phyloP scores from a whole-genome alignment of 75 land plant genomes.

The Pinus albicaulis region DNA sequence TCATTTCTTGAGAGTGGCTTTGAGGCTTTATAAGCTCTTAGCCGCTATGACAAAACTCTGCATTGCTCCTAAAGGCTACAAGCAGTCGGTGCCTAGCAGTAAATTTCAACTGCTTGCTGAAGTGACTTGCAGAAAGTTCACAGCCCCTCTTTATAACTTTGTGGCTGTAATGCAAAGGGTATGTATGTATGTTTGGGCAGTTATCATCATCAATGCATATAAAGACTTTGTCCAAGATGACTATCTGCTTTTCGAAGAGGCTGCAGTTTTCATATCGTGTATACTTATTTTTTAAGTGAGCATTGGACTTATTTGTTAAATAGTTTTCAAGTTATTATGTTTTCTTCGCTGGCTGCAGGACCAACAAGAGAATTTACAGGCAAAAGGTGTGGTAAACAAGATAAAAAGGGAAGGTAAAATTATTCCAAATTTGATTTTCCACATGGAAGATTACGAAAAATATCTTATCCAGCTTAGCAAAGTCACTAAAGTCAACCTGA shows the following conservation, averaged over 20 bases:
- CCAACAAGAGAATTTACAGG: constrained; percentile 56
- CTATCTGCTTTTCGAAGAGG: constrained; percentile 1
- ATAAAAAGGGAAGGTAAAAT: constrained; percentile 78
- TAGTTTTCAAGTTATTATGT: background rate
- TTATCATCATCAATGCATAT: background rate
- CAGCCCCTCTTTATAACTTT: constrained; percentile 76
- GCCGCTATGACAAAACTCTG: constrained; percentile 69
- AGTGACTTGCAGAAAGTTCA: constrained; percentile 78
- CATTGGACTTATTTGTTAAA: background rate
- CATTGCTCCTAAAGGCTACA: constrained; percentile 87
- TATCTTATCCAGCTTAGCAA: constrained; percentile 86
- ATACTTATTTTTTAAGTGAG: background rate
- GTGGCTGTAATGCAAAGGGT: constrained; percentile 82
- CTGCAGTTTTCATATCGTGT: background rate
- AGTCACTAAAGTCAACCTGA: constrained; percentile 67
- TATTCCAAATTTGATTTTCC: constrained; percentile 84
- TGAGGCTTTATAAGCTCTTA: constrained; percentile 79
- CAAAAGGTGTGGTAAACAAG: constrained; percentile 49
- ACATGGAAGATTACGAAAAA: constrained; percentile 90
- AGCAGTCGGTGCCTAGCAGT: constrained; percentile 57
- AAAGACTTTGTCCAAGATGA: background rate
- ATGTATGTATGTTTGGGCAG: background rate
- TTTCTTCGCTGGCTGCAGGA: constrained; percentile 38
- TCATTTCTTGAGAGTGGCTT: constrained; percentile 59
- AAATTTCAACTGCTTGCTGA: constrained; percentile 83